Evolutionary conservation across 2,329 filamentous ascomycete species (phyloP), one percentile per base, ranked within the genome.

Genomic region (Magnaporthales sp.): DNA sequence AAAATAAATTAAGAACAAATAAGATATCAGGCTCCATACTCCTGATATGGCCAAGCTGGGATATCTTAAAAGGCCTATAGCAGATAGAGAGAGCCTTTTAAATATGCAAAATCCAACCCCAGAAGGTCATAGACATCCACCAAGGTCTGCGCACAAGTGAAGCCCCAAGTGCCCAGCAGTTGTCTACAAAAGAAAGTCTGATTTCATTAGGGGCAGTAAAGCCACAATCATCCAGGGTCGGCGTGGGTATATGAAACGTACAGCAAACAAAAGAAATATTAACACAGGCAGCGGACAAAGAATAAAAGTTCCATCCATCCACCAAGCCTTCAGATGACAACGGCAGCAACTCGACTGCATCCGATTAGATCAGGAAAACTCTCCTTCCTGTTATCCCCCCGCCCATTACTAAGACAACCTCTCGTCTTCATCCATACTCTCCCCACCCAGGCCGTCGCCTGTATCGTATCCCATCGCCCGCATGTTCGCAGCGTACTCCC

Each of bases 381-480:
- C 38, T 10, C 11, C 6, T 51, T 8, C 6, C 8, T 15, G 2
- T 38, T 38, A 38, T 8, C 32, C 32, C 19, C 15, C 19, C 8
- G 15, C 19, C 19, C 6, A n/a, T 51, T 51, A 51, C 19, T 26
- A 66, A 58, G 64, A 69, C 19, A 71, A 65, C 30, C 63, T 71
- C 67, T 74, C 71, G 26, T 74, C 72, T 15, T 38, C 66, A 10
- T 65, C 65, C 68, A 74, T 75, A 64, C 67, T 72, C 63, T 77
- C 76, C 19, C 78, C 76, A 71, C 76, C 78, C 31, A 75, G 76
- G 22, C 77, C 71, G 13, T 74, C 75, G 24, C 74, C 75, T 4
- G 73, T 68, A 27, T 75, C 77, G 63, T 81, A 80, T 0, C 77
- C 79, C 73, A 77, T 75, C 66, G 80, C 78, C 54, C 77, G 72